phyloP scores from a whole-genome alignment of 768 basidiomycete genomes.

The Russula abietina region DNA sequence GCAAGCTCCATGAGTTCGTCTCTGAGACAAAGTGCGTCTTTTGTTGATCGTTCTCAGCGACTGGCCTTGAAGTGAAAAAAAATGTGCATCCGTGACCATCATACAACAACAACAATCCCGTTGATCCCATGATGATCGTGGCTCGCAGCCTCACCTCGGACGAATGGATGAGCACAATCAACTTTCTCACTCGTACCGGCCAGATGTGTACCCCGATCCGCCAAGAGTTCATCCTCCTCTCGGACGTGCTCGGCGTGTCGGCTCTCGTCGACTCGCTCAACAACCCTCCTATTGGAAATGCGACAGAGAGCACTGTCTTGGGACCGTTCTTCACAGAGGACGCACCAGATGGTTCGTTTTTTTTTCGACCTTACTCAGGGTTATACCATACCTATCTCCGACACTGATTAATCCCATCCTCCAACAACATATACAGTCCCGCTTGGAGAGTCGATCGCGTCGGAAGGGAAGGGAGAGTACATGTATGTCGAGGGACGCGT shows the following conservation, averaged over 20 bases:
- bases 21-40: constrained; percentile 53
- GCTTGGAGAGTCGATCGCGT: constrained; percentile 71
- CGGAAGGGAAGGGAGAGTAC: constrained; percentile 82
- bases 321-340: constrained; percentile 83
- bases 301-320: constrained; percentile 70
- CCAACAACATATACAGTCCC: constrained; percentile 42
- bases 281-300: constrained; percentile 53
- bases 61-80: not conserved
- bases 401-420: too few species aligned
- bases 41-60: not conserved
- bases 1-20: constrained; percentile 70
- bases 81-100: not conserved
- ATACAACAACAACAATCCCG: too few species aligned
- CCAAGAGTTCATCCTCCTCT: constrained; percentile 79
- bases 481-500: constrained; percentile 75
- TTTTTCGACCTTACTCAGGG: not conserved
- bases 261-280: constrained; percentile 71
- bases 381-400: not conserved
- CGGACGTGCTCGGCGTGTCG: constrained; percentile 74
- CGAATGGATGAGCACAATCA: constrained; percentile 78
- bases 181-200: constrained; percentile 72
- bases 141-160: constrained; percentile 57
- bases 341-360: constrained; percentile 55
- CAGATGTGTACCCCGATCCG: constrained; percentile 61
- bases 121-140: not conserved